Evolutionary conservation across 2,329 filamentous ascomycete genomes (phyloP).

Genomic region (Pseudocercospora fijiensis): DNA sequence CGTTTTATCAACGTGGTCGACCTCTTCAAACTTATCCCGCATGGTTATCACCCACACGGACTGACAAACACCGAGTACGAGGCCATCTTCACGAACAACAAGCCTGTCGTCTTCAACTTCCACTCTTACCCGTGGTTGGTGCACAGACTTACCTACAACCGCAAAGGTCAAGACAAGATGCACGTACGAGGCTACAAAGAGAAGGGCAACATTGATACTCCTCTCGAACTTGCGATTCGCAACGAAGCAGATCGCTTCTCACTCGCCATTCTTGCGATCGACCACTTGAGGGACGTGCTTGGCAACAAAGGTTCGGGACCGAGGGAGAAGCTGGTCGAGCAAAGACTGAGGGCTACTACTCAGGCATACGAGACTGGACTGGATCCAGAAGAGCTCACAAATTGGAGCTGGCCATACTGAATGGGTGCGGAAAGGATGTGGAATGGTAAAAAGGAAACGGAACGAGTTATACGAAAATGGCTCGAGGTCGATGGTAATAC

Average conservation of each 20-base stretch:
- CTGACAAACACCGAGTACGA: slow-evolving; percentile 65
- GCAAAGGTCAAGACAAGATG: slow-evolving; percentile 65
- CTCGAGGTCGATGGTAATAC: neutral
- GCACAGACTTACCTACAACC: slow-evolving; percentile 73
- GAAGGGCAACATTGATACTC: slow-evolving; percentile 82
- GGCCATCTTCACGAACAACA: slow-evolving; percentile 69
- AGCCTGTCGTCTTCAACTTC: slow-evolving; percentile 79
- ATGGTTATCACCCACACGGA: slow-evolving; percentile 70
- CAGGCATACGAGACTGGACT: slow-evolving; percentile 69
- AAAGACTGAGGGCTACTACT: slow-evolving; percentile 63
- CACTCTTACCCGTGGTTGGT: slow-evolving; percentile 80
- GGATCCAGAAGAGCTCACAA: slow-evolving; percentile 64
- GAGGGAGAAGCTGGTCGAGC: slow-evolving; percentile 63
- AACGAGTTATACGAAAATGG: neutral
- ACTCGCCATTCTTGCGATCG: slow-evolving; percentile 73
- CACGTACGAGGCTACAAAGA: slow-evolving; percentile 78
- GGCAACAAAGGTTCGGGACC: slow-evolving; percentile 63
- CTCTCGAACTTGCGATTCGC: slow-evolving; percentile 72
- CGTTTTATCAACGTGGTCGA: slow-evolving; percentile 79
- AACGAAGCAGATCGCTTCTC: slow-evolving; percentile 77
- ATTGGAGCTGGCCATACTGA: slow-evolving; percentile 64
- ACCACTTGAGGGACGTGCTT: slow-evolving; percentile 60
- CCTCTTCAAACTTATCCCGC: slow-evolving; percentile 74
- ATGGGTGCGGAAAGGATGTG: neutral
- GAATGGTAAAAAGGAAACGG: neutral